Base-by-base conservation (phyloP, 495 filamentous ascomycete species). In the Trichoderma asperelloides region DNA sequence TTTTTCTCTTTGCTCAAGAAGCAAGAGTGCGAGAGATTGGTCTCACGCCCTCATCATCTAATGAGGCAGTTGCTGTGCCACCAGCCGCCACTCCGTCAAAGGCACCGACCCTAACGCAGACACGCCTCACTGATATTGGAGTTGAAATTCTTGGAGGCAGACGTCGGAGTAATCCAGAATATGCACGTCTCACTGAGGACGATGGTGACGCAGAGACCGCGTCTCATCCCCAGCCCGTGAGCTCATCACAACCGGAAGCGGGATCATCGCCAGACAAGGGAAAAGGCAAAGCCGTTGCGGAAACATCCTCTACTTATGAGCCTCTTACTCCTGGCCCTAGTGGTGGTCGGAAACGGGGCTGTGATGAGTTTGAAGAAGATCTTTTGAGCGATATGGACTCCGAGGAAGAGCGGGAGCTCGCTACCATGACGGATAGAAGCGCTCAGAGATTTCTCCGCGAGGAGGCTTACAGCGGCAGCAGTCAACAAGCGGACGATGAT, bases 341-440 rank as follows among this genome's bases (percentile, higher is more conserved):
- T 15, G 21, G 16, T 41, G 62, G 21, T 13, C 11, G 15, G 21
- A 64, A 64, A 13, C 30, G 62, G 3, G 40, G 40, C 6, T 16
- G 23, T 13, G 33, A 39, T 21, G 62, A 21, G 3, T 64, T 64
- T 64, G 64, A 49, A 9, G 64, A 65, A 6, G 63, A 65, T 23
- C n/a, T 18, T 11, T 45, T 65, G 15, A 41, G 27, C 41, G 64
- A 43, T 6, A 21, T 65, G 64, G 64, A 49, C 25, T 65, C 64
- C 2, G 64, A 65, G 4, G 64, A 65, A 27, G 64, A 65, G 41
- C 37, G 64, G 41, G n/a, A 43, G 39, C 39, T 65, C 7, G 64
- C 41, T 41, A 41, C 15, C n/a, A 23, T 65, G 64, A 45, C 64
- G 15, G 62, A 64, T 12, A 40, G 23, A 25, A 60, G 55, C 27